Base-by-base conservation (phyloP, 2,329 filamentous ascomycete species). In the Hymenoscyphus repandus region DNA sequence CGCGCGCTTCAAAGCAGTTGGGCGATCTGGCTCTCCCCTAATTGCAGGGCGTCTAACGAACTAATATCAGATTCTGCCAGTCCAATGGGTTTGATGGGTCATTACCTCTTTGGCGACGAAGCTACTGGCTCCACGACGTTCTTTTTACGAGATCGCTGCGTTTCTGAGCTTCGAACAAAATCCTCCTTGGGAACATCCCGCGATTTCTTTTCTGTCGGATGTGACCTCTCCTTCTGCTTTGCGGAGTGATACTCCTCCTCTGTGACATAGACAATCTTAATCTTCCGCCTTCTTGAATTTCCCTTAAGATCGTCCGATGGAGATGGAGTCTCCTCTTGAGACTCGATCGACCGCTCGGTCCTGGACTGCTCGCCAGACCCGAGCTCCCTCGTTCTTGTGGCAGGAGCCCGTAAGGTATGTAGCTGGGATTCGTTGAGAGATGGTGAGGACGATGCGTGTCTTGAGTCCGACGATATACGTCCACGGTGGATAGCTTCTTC, bases 71-170 rank as follows among this genome's bases (percentile, higher is more conserved):
- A 43, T 39, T 27, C 31, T 30, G 18, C 5, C n/a, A 18, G 3
- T 12, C 30, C 18, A 20, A 37, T 32, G 38, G 20, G 17, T 2
- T 22, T 15, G 18, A 40, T 36, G 38, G 27, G 15, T 4, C 17
- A 50, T 51, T 56, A 63, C 61, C 62, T 62, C 48, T 53, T 59
- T 18, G 57, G 54, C 45, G 58, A 56, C 45, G 61, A 56, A 6
- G 52, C 30, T 40, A 53, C 49, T 17, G 47, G 36, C 49, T 58
- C 57, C n/a, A 40, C 34, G 39, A 51, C 32, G 42, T 58, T 56
- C n/a, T 53, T 55, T 11, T 54, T 57, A 20, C 57, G 55, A 50
- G 56, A 44, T 20, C 42, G 54, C 42, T 60, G 59, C 6, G 51
- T 47, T 40, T 51, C 54, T 40, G 52, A 59, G 45, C 56, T 56